A percentile compares a stretch with the other conserved stretches of the same genome.
phyloP scores from a whole-genome alignment of 2,329 filamentous ascomycete genomes.

The Xylariaceae sp. region DNA sequence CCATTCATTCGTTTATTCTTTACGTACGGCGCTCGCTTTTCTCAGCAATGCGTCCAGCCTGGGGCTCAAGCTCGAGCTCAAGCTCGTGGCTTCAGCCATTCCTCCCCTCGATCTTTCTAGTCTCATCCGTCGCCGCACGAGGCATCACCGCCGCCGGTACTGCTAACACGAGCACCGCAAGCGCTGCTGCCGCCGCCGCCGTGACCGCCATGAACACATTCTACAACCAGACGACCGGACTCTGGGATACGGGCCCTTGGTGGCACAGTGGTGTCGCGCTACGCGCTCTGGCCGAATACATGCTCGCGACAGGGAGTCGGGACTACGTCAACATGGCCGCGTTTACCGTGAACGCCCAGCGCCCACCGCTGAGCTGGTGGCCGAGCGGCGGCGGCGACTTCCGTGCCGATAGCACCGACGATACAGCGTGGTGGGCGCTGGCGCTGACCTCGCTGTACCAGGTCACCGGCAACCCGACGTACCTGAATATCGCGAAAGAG shows the following conservation, averaged over 20 bases:
- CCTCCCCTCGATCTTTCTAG: neutral
- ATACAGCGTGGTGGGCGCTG: slow-evolving; percentile 49
- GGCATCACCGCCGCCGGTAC: slow-evolving; percentile 4
- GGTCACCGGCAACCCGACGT: slow-evolving; percentile 39
- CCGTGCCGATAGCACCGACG: slow-evolving; percentile 37
- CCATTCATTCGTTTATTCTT: neutral
- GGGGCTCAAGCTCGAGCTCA: neutral
- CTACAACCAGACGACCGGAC: slow-evolving; percentile 32
- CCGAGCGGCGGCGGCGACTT: slow-evolving; percentile 35
- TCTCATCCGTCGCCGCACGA: neutral
- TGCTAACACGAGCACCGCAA: slow-evolving; percentile 5
- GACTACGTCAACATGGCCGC: slow-evolving; percentile 30
- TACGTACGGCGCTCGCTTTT: neutral
- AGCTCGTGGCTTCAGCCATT: neutral
- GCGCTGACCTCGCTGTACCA: slow-evolving; percentile 45
- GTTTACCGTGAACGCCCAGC: slow-evolving; percentile 32
- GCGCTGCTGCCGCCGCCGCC: neutral
- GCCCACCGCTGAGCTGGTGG: slow-evolving; percentile 33
- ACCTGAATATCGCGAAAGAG: slow-evolving; percentile 40
- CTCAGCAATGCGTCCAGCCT: slow-evolving; percentile 2
- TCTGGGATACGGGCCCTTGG: slow-evolving; percentile 35
- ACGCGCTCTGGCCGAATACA: slow-evolving; percentile 34
- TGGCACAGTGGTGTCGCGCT: slow-evolving; percentile 37
- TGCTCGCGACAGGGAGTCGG: slow-evolving; percentile 27
- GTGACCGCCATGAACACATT: slow-evolving; percentile 34